Conservation (phyloP, 495 filamentous ascomycete genomes). For the Penicillium roqueforti region DNA sequence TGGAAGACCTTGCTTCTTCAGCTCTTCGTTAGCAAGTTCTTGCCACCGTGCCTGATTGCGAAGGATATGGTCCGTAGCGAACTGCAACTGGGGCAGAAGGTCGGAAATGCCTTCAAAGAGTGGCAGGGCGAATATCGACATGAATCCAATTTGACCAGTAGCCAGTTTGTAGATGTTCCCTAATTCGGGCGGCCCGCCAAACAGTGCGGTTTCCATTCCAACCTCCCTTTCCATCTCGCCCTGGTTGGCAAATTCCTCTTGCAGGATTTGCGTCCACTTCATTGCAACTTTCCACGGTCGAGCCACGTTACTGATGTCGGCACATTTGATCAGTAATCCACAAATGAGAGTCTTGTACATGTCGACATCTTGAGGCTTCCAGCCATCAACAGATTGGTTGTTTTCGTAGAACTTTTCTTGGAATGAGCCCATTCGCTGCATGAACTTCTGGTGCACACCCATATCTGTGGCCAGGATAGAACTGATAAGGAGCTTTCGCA, state of each 20-base stretch:
- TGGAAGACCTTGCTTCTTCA: conserved; percentile 28
- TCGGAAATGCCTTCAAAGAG: conserved; percentile 83
- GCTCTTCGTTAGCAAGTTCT: conserved; percentile 54
- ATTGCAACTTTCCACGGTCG: conserved; percentile 76
- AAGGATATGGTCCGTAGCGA: conserved; percentile 74
- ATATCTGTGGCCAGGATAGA: conserved; percentile 96
- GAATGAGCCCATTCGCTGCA: conserved; percentile 73
- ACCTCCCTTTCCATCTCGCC: conserved; percentile 87
- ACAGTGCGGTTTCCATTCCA: conserved; percentile 77
- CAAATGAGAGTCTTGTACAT: conserved; percentile 76
- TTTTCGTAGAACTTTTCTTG: conserved; percentile 70
- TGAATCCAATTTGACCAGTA: conserved; percentile 87
- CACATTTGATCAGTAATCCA: conserved; percentile 92
- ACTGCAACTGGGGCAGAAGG: conserved; percentile 76
- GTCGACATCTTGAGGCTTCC: conserved; percentile 65
- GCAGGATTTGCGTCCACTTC: conserved; percentile 84
- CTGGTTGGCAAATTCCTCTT: conserved; percentile 91
- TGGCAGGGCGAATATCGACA: conserved; percentile 90
- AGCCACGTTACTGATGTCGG: conserved; percentile 97
- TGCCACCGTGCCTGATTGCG: conserved; percentile 72
- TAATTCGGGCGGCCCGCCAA: conserved; percentile 75
- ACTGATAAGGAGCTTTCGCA: conserved; percentile 89
- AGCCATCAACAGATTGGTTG: conserved; percentile 54
- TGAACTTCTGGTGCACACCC: conserved; percentile 94
- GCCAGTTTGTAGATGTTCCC: conserved; percentile 79